These are phyloP conservation scores for Chytriomyces sp. DNA, from an alignment of 192 early-diverging fungal genomes.

Conservation along the genomic window DNA sequence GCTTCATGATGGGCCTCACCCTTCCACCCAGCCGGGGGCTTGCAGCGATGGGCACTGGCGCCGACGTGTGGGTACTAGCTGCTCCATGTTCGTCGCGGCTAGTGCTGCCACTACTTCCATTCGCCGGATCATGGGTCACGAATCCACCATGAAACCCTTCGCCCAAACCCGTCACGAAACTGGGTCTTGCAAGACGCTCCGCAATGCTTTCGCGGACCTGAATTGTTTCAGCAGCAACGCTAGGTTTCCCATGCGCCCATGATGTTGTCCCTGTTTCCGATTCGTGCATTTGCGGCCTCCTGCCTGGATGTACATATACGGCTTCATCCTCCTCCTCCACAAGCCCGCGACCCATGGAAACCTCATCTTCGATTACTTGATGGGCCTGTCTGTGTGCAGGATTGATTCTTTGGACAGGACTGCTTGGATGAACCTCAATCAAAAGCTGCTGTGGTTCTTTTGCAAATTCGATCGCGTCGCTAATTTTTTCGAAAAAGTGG, in stretches of 20 bases:
- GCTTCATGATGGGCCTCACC: neutral
- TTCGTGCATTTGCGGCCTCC: neutral
- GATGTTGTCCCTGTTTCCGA: neutral
- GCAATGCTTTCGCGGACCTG: neutral
- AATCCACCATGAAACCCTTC: neutral
- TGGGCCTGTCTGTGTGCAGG: no score
- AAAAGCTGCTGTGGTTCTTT: neutral
- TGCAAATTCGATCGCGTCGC: constrained; percentile 52
- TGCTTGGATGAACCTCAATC: neutral
- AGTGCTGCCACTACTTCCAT: neutral
- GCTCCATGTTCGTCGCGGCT: neutral
- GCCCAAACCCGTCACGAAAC: neutral
- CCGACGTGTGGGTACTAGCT: neutral
- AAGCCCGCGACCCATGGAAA: neutral
- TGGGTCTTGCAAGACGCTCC: neutral
- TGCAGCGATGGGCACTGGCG: neutral
- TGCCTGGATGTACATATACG: neutral
- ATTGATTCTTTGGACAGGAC: neutral
- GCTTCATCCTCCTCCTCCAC: neutral
- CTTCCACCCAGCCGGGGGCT: neutral
- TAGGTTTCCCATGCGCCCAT: neutral
- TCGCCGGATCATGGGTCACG: neutral
- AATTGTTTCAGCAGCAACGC: neutral
- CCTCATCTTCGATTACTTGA: neutral
- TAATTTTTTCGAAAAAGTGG: constrained; percentile 73